Evolutionary conservation across 139 green algal species (phyloP).

Genomic region (Dunaliella sp.): DNA sequence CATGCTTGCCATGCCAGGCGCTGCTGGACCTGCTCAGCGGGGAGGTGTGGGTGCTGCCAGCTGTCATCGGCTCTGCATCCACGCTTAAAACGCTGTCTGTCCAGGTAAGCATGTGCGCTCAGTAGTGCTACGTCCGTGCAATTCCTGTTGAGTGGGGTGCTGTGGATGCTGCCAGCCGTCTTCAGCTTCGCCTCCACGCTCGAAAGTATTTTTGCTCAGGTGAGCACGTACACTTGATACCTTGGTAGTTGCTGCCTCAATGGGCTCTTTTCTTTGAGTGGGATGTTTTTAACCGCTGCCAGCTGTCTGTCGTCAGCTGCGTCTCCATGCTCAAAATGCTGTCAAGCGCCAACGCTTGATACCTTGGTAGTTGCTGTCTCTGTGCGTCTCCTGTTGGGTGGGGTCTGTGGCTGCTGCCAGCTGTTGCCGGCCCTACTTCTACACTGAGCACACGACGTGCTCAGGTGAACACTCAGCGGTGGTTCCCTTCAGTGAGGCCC

Average conservation of each 20-base stretch:
- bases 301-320: too few relatives aligned
- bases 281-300: too few relatives aligned
- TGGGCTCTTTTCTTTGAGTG: too few relatives aligned
- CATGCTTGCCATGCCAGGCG: not conserved
- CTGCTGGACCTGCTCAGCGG: conserved; percentile 22
- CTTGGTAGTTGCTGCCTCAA: too few relatives aligned
- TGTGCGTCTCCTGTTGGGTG: not conserved
- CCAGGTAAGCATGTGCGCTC: conserved; percentile 5
- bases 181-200: conserved; percentile 26
- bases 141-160: conserved; percentile 19
- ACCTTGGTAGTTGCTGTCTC: not conserved
- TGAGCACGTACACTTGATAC: too few relatives aligned
- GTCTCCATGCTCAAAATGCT: not conserved
- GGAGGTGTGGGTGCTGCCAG: conserved; percentile 33
- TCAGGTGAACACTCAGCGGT: too few relatives aligned
- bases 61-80: conserved; percentile 21
- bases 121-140: too few relatives aligned
- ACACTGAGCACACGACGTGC: too few relatives aligned
- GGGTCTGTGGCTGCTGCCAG: not conserved
- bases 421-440: not conserved
- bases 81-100: conserved; percentile 31
- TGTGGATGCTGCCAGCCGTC: conserved; percentile 36
- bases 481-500: too few relatives aligned
- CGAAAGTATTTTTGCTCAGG: conserved; percentile 19
- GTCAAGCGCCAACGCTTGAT: not conserved